Base-by-base conservation (phyloP, 2,329 filamentous ascomycete species). In the Neurospora crassa region DNA sequence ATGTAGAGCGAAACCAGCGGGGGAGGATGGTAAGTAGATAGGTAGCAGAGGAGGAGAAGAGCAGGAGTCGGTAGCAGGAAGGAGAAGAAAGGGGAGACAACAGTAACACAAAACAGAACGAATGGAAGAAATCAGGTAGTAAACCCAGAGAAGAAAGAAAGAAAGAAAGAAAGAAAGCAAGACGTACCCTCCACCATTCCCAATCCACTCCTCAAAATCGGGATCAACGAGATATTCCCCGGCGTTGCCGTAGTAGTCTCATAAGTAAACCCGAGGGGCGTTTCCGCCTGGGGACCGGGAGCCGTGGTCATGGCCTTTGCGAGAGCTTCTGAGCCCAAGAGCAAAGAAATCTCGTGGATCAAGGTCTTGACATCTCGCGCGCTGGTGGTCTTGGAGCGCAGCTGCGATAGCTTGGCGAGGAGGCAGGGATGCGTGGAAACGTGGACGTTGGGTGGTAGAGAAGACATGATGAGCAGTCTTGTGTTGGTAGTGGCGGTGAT, bases 121-220 rank as follows among this genome's bases (percentile, higher is more conserved):
- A 8, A 14, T 42, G 40, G 40, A 42, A 42, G 40, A 42, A 6
- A 42, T 42, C 14, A 42, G 8, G 41, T 42, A 42, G 16, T 16
- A 42, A 47, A 24, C 24, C 24, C 1, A 16, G n/a, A 45, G 11
- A 20, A 40, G 34, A 24, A 63, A 40, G n/a, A 7, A 24, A 47
- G 2, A 16, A 20, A 45, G 8, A 24, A 40, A 40, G n/a, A 67
- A 40, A 24, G 53, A 40, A 20, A 37, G 20, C 16, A 37, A 20
- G 24, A 79, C 80, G 29, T 76, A 91, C 91, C 91, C 78, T 97
- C 92, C 63, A 97, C 88, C 94, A 98, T 97, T 79, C 89, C 92
- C 53, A 97, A 85, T 37, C 95, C 95, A 3, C 93, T 97, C 73
- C 95, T 88, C n/a, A 98, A 88, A 80, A 98, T 97, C 45, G 95